Evolutionary conservation across 345 rosid genomes (phyloP).

Genomic region (Syzygium grande): DNA sequence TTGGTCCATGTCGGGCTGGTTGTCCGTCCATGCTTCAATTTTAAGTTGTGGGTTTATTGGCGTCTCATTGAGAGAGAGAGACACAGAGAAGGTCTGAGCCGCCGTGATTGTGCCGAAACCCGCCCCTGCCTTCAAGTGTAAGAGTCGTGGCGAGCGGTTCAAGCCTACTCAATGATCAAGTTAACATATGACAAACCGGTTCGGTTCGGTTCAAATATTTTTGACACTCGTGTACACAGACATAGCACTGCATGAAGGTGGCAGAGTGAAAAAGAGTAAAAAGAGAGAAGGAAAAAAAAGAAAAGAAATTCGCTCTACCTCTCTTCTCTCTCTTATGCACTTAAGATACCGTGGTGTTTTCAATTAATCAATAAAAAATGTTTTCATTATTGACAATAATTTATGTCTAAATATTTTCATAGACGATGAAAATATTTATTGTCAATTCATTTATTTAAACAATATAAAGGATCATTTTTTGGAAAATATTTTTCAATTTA

Average conservation of each 20-base stretch:
- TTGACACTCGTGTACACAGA: not conserved
- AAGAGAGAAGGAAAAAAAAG: not conserved
- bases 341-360: too few relatives aligned
- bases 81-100: not conserved
- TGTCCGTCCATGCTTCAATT: not conserved
- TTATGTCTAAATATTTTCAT: too few relatives aligned
- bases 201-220: too few relatives aligned
- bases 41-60: not conserved
- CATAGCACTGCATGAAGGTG: not conserved
- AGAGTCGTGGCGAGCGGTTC: not conserved
- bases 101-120: not conserved
- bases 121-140: not conserved
- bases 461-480: too few relatives aligned
- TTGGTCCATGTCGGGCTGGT: not conserved
- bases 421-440: too few relatives aligned
- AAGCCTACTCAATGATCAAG: not conserved
- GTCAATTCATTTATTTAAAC: too few relatives aligned
- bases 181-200: not conserved
- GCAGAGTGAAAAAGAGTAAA: not conserved
- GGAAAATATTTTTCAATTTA: too few relatives aligned
- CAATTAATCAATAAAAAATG: too few relatives aligned
- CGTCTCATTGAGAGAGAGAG: not conserved
- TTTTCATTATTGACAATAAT: too few relatives aligned
- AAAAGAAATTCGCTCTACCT: not conserved
- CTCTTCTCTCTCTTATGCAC: not conserved